phyloP scores from a whole-genome alignment of 495 filamentous ascomycete genomes.

The Trypethelium eluteriae region DNA sequence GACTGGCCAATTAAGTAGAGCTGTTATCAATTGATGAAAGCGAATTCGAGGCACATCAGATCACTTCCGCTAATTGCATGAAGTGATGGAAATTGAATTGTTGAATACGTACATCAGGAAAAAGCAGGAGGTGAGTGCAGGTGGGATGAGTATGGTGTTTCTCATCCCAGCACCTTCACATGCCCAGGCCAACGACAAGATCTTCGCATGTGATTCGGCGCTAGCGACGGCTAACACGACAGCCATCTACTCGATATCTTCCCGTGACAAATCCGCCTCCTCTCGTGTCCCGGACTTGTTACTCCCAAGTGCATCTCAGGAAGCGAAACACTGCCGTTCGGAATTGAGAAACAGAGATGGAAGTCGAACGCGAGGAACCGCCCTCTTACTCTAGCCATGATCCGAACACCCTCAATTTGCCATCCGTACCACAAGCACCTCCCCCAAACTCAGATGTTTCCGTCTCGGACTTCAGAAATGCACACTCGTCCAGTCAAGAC shows the following conservation, averaged over 20 bases:
- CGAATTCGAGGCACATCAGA: no score
- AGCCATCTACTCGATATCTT: neutral
- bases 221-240: neutral
- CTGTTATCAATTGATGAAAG: no score
- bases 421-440: conserved; percentile 26
- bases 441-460: conserved; percentile 2
- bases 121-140: neutral
- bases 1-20: no score
- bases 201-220: conserved; percentile 8
- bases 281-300: neutral
- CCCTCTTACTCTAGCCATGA: conserved; percentile 32
- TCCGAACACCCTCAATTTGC: conserved; percentile 26
- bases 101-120: neutral
- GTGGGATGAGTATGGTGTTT: neutral
- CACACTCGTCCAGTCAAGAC: conserved; percentile 22
- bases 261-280: neutral
- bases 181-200: neutral
- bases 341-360: conserved; percentile 11
- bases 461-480: conserved; percentile 10
- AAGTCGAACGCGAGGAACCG: conserved; percentile 28
- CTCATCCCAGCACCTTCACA: conserved; percentile 6
- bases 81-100: neutral
- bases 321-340: no score
- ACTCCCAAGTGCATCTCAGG: neutral
- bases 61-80: no score